Evolutionary conservation across 345 rosid genomes (phyloP).

Genomic region (Boechera divaricarpa): DNA sequence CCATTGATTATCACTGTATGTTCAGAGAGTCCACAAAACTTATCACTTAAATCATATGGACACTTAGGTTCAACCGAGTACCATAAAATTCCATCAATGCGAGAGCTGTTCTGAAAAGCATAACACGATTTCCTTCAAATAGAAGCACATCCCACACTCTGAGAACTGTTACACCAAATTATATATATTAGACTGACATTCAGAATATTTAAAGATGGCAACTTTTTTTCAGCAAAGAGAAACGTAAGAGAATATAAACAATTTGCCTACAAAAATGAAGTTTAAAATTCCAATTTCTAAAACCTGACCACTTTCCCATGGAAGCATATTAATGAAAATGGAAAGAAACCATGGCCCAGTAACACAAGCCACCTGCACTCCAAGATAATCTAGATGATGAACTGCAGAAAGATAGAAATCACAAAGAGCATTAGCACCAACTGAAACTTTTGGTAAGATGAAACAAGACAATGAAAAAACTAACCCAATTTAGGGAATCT

Average conservation of each 20-base stretch:
- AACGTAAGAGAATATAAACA: not conserved
- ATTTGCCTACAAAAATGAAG: not conserved
- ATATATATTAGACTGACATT: slow-evolving; percentile 1
- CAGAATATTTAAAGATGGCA: not conserved
- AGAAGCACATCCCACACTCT: slow-evolving; percentile 99
- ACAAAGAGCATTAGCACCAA: slow-evolving; percentile 31
- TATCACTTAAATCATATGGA: slow-evolving; percentile 26
- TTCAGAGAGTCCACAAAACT: slow-evolving; percentile 19
- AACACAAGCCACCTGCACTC: slow-evolving; percentile 98
- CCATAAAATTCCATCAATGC: slow-evolving; percentile 99
- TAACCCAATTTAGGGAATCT: slow-evolving; percentile 95
- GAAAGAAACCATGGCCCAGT: slow-evolving; percentile 98
- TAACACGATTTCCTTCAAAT: slow-evolving; percentile 95
- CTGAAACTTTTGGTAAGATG: not conserved
- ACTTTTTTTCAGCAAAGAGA: slow-evolving; percentile 2
- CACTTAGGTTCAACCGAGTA: slow-evolving; percentile 52
- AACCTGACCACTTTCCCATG: slow-evolving; percentile 99
- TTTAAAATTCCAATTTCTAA: slow-evolving; percentile 40
- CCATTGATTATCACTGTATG: slow-evolving; percentile 18
- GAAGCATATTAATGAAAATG: slow-evolving; percentile 99
- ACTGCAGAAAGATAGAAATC: slow-evolving; percentile 58
- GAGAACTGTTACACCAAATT: slow-evolving; percentile 63
- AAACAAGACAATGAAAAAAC: slow-evolving; percentile 31
- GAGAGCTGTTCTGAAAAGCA: slow-evolving; percentile 92
- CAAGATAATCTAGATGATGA: slow-evolving; percentile 95